Evolutionary conservation across 116 monocot species (phyloP).

Genomic region (Iris pallida): DNA sequence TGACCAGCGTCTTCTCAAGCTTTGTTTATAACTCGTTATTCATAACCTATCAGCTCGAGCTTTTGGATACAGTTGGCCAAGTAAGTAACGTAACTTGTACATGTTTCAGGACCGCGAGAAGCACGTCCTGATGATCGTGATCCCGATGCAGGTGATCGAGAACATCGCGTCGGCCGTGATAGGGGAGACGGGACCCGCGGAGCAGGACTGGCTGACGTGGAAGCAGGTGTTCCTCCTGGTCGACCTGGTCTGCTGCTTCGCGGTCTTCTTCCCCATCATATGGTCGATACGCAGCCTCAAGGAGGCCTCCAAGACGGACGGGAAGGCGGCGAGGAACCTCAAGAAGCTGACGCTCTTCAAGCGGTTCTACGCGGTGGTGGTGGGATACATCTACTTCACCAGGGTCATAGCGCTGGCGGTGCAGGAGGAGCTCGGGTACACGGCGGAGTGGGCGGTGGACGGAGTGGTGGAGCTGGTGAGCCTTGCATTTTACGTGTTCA

Average conservation of each 20-base stretch:
- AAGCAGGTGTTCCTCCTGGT: constrained; percentile 34
- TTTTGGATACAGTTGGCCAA: no score
- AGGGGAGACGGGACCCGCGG: constrained; percentile 26
- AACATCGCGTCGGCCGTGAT: constrained; percentile 59
- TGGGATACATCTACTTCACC: constrained; percentile 42
- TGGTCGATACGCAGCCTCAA: constrained; percentile 34
- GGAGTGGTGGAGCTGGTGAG: constrained; percentile 22
- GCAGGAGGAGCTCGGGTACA: constrained; percentile 14
- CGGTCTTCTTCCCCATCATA: constrained; percentile 45
- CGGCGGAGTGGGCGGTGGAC: constrained; percentile 18
- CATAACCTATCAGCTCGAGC: no score
- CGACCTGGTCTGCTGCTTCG: constrained; percentile 37
- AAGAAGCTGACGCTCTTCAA: constrained; percentile 45
- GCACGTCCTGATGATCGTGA: constrained; percentile 83
- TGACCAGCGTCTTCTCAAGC: no score
- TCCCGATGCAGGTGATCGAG: constrained; percentile 69
- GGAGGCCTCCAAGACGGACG: constrained; percentile 40
- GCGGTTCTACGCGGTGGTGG: constrained; percentile 35
- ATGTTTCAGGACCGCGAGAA: constrained; percentile 61
- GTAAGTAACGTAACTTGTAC: constrained; percentile 14
- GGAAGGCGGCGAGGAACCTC: constrained; percentile 35
- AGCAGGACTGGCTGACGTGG: constrained; percentile 31
- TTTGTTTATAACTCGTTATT: no score
- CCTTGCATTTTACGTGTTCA: constrained; percentile 22
- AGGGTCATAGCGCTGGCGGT: constrained; percentile 19